Base-by-base conservation (phyloP, 192 early-diverging fungal genomes). In the Mortierella alpina region DNA sequence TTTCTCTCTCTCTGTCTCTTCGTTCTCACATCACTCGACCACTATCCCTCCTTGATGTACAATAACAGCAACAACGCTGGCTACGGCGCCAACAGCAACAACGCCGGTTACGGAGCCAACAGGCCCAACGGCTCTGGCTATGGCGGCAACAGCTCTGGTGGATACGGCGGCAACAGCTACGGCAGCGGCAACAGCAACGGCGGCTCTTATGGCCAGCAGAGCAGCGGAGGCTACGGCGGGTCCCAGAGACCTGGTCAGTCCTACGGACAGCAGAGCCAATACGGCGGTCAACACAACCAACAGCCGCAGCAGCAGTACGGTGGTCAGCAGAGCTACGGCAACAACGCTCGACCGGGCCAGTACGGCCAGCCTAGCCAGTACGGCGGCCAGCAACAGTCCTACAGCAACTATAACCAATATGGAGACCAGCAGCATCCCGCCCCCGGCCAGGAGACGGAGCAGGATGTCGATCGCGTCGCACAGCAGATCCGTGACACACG, bases 401-500 rank as follows among this genome's bases (percentile, higher is more conserved):
- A 82, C 20, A 50, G 55, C 39, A 59, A 84, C 20, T 66, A 75
- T n/a, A 67, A 52, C n/a, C 71, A 73, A 42, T 69, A 83, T 51
- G 82, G 75, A 31, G 59, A 84, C 39, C 72, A 70, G 40, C 58
- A 77, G 9, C 59, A 47, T 17, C 71, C 69, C 23, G 65, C 70
- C 53, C 78, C 72, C 5, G 85, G 82, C 23, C 69, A 86, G 23
- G 89, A 92, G n/a, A 89, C 88, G 1, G 93, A 92, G 41, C 84
- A 90, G 47, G 89, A 92, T 54, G 76, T 92, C 48, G 75, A 83
- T 60, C 60, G 75, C n/a, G 89, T 94, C 53, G 86, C 90, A 75
- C 66, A 85, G 48, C 88, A 92, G 65, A 92, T 94, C 59, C 75
- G 71, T 9, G 77, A 89, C 52, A 82, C 82, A 40, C 93, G 93